phyloP scores from a whole-genome alignment of 345 rosid species.

The Cochlearia excelsa region DNA sequence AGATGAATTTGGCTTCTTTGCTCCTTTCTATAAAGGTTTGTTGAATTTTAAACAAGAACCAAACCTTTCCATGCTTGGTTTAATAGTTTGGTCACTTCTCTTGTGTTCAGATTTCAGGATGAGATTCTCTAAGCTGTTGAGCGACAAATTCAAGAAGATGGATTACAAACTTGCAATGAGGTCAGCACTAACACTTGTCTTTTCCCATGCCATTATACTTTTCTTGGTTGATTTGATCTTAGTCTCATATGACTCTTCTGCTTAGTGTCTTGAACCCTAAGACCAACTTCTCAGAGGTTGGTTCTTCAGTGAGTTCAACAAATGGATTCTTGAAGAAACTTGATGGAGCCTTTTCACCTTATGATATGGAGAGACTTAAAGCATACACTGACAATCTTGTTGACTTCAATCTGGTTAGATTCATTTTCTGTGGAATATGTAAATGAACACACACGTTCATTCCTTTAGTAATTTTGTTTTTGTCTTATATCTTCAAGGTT shows the following conservation, averaged over 20 bases:
- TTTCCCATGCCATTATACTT: constrained; percentile 1
- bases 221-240: constrained; percentile 10
- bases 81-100: constrained; percentile 34
- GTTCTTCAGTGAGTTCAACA: constrained; percentile 35
- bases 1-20: constrained; percentile 84
- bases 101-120: constrained; percentile 68
- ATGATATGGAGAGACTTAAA: constrained; percentile 71
- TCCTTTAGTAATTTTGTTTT: background rate
- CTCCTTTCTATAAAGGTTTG: constrained; percentile 86
- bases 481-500: constrained; percentile 45
- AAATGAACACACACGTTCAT: too few species aligned
- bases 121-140: constrained; percentile 60
- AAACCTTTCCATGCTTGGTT: constrained; percentile 19
- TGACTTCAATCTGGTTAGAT: constrained; percentile 67
- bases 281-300: constrained; percentile 56
- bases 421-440: background rate
- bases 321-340: constrained; percentile 58
- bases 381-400: constrained; percentile 73
- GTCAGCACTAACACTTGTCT: constrained; percentile 41
- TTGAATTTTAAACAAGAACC: constrained; percentile 31
- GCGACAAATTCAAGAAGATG: constrained; percentile 57
- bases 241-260: constrained; percentile 16
- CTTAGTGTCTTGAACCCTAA: constrained; percentile 84
- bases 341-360: constrained; percentile 48
- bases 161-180: constrained; percentile 96